phyloP scores from a whole-genome alignment of 257 asterid genomes.

The Ilex asprella region DNA sequence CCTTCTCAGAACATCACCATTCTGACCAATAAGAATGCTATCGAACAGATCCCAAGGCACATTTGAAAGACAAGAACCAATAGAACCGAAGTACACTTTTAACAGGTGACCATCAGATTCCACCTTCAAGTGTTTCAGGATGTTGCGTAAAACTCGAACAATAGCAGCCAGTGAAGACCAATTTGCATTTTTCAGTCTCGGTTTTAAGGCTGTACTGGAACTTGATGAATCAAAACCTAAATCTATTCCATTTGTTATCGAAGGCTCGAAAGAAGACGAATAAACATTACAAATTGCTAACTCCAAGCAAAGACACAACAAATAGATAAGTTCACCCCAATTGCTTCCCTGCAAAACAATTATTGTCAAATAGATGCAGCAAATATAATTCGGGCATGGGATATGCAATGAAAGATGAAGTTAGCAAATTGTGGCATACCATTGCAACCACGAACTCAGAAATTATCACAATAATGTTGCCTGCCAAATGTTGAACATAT shows the following conservation, averaged over 20 bases:
- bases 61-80: slow-evolving; percentile 35
- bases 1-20: slow-evolving; percentile 19
- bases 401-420: slow-evolving; percentile 2
- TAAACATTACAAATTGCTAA: slow-evolving; percentile 27
- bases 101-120: slow-evolving; percentile 30
- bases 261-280: slow-evolving; percentile 19
- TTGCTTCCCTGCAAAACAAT: slow-evolving; percentile 46
- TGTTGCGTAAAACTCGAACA: slow-evolving; percentile 46
- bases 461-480: slow-evolving; percentile 57
- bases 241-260: slow-evolving; percentile 17
- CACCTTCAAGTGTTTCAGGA: slow-evolving; percentile 52
- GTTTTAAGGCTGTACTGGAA: slow-evolving; percentile 25
- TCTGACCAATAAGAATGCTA: slow-evolving; percentile 18
- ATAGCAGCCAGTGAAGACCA: slow-evolving; percentile 45
- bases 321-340: slow-evolving; percentile 50
- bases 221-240: slow-evolving; percentile 20
- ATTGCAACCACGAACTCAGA: slow-evolving; percentile 47
- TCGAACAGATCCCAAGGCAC: slow-evolving; percentile 44
- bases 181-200: slow-evolving; percentile 34
- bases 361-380: background rate
- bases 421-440: slow-evolving; percentile 34
- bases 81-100: slow-evolving; percentile 36
- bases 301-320: slow-evolving; percentile 53
- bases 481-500: slow-evolving; percentile 50
- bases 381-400: background rate